phyloP scores from a whole-genome alignment of 306 rosid species.

The Adenanthera pavonina region DNA sequence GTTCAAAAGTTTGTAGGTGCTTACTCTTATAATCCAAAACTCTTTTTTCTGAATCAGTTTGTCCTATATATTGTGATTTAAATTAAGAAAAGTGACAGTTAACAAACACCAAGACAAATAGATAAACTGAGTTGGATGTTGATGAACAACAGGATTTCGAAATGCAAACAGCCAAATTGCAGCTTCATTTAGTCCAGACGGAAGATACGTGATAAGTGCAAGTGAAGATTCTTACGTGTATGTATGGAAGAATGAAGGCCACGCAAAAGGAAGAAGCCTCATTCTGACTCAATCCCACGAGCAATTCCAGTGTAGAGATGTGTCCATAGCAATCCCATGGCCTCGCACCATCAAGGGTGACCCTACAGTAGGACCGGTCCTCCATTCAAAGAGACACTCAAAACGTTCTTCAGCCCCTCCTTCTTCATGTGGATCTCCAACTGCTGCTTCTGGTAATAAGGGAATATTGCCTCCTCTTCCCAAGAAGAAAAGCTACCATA shows the following conservation, averaged over 20 bases:
- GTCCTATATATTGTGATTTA: no score
- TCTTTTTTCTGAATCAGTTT: not conserved
- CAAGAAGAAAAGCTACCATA: conserved; percentile 42
- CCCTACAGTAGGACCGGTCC: conserved; percentile 42
- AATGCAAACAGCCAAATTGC: conserved; percentile 60
- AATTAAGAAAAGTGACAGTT: no score
- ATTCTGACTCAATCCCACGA: conserved; percentile 55
- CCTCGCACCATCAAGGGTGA: conserved; percentile 66
- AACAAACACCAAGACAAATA: not conserved
- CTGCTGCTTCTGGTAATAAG: not conserved
- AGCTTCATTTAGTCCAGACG: conserved; percentile 70
- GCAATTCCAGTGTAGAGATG: conserved; percentile 76
- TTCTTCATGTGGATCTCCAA: not conserved
- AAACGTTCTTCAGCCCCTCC: conserved; percentile 45
- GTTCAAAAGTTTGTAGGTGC: conserved; percentile 75
- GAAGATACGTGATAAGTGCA: conserved; percentile 69
- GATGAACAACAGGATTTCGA: conserved; percentile 55
- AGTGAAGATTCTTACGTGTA: conserved; percentile 87
- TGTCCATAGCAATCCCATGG: conserved; percentile 78
- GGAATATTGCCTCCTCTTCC: conserved; percentile 66
- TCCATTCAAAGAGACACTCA: conserved; percentile 53
- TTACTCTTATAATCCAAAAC: not conserved
- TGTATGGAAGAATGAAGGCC: conserved; percentile 66
- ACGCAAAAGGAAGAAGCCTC: conserved; percentile 48
- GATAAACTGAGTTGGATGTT: conserved; percentile 8